phyloP scores from a whole-genome alignment of 2,329 filamentous ascomycete species.

The Cladosporium halotolerans region DNA sequence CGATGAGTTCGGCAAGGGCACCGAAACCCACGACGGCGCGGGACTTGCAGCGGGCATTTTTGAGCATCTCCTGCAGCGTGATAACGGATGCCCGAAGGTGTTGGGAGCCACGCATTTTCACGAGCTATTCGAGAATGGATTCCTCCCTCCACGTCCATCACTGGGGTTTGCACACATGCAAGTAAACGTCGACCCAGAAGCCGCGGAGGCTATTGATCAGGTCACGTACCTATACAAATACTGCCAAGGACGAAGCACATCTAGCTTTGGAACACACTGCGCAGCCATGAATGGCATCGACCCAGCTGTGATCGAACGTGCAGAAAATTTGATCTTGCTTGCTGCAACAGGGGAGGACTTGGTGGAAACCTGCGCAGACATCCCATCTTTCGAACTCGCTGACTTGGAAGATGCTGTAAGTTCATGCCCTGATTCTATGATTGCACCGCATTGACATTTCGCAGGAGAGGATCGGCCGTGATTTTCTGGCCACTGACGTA shows the following conservation, averaged over 20 bases:
- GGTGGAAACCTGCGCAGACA: conserved; percentile 60
- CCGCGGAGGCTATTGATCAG: conserved; percentile 51
- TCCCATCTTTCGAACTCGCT: conserved; percentile 58
- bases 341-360: conserved; percentile 70
- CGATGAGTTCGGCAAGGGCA: conserved; percentile 81
- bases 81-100: conserved; percentile 50
- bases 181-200: conserved; percentile 53
- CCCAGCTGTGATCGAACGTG: conserved; percentile 62
- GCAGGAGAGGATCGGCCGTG: conserved; percentile 38
- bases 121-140: conserved; percentile 64
- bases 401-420: conserved; percentile 62
- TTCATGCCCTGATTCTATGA: conserved; percentile 1
- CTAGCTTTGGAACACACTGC: conserved; percentile 80
- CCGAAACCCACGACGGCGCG: conserved; percentile 57
- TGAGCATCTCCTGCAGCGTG: conserved; percentile 48
- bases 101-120: conserved; percentile 60
- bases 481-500: conserved; percentile 36
- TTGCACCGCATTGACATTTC: conserved; percentile 14
- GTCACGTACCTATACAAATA: conserved; percentile 31
- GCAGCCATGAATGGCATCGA: conserved; percentile 83
- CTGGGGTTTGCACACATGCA: conserved; percentile 67
- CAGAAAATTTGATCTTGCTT: conserved; percentile 65
- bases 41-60: conserved; percentile 58
- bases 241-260: conserved; percentile 59
- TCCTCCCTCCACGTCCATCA: conserved; percentile 45